These are phyloP conservation scores for Phyllosticta paracitricarpa DNA, from an alignment of 2,329 filamentous ascomycete genomes.

Conservation along the genomic window DNA sequence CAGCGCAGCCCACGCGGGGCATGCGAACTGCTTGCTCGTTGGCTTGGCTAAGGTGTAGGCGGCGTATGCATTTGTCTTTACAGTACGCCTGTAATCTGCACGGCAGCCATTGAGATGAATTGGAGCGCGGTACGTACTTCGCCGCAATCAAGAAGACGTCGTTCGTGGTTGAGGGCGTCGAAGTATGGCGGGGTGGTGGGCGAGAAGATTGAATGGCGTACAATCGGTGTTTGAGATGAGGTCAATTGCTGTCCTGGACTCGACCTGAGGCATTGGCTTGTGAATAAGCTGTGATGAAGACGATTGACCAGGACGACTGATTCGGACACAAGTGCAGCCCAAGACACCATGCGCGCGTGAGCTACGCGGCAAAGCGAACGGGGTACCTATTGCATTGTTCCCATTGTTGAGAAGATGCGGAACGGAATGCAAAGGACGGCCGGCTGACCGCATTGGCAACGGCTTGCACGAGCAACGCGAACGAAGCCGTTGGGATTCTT, in stretches of 20 bases:
- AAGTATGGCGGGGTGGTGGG: too few relatives aligned
- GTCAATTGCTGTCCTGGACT: neutral
- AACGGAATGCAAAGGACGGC: neutral
- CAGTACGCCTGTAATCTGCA: neutral
- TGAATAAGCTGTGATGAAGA: neutral
- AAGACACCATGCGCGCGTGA: neutral
- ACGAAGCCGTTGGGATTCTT: neutral
- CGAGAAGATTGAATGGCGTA: neutral
- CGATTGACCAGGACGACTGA: neutral
- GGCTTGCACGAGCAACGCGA: neutral
- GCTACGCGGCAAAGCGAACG: neutral
- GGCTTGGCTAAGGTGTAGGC: neutral
- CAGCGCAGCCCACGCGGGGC: neutral
- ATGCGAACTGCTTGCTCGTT: neutral
- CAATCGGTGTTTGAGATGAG: neutral
- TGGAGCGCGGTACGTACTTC: too few relatives aligned
- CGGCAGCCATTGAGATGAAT: neutral
- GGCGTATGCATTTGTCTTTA: neutral
- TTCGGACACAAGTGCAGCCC: neutral
- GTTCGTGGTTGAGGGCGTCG: neutral
- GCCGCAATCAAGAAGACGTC: too few relatives aligned
- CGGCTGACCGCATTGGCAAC: neutral
- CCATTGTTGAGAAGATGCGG: neutral
- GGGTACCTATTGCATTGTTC: neutral
- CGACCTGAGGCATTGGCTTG: neutral